Evolutionary conservation across 495 filamentous ascomycete genomes (phyloP).

Genomic region (Neurospora intermedia): DNA sequence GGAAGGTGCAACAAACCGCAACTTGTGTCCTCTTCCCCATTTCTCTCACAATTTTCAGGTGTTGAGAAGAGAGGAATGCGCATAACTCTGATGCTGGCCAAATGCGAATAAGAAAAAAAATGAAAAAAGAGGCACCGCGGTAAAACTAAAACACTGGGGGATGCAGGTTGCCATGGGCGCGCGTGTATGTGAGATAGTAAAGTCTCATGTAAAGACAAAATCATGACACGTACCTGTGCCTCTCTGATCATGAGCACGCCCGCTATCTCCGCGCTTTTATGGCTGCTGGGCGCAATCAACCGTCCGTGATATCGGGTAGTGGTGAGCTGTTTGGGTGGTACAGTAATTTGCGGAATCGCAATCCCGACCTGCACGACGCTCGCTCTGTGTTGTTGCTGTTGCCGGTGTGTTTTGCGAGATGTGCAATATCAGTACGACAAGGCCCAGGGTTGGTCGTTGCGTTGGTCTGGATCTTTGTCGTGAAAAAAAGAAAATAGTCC

Average conservation of each 20-base stretch:
- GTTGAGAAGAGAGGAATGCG: not conserved
- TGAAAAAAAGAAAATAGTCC: not conserved
- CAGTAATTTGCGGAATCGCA: not conserved
- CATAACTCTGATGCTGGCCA: not conserved
- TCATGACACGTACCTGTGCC: not conserved
- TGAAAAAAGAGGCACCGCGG: not conserved
- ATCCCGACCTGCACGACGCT: not conserved
- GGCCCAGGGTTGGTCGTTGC: not conserved
- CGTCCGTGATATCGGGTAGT: not conserved
- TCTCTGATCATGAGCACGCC: not conserved
- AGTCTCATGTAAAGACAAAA: not conserved
- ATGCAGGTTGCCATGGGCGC: not conserved
- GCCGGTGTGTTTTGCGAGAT: not conserved
- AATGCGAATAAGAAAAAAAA: not conserved
- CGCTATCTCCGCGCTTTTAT: not conserved
- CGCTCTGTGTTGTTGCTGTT: not conserved
- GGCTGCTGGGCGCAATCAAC: not conserved
- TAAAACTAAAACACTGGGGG: not conserved
- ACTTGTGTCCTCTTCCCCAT: not conserved
- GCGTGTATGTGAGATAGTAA: not conserved
- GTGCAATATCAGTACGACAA: not conserved
- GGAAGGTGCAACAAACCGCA: not conserved
- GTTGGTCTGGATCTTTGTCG: not conserved
- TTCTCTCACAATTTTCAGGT: not conserved
- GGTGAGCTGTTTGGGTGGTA: not conserved